phyloP scores from a whole-genome alignment of 2,329 filamentous ascomycete genomes.

The Arthrobotrys entomopaga region DNA sequence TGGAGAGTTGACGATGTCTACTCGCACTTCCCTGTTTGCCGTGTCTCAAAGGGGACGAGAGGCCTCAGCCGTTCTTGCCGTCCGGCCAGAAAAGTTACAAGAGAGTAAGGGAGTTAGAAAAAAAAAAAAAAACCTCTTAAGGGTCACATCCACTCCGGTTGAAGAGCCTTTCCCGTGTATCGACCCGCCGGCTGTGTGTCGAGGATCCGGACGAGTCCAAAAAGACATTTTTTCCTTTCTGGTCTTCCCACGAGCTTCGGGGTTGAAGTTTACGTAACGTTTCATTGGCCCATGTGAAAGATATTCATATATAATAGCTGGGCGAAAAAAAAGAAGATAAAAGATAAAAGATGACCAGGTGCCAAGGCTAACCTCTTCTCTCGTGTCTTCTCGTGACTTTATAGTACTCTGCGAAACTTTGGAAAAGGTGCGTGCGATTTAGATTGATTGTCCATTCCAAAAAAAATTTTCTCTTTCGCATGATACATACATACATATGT shows the following conservation, averaged over 20 bases:
- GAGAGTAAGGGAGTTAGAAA: conserved; percentile 6
- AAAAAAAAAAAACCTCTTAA: conserved; percentile 10
- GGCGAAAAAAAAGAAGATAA: not conserved
- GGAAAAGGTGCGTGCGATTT: conserved; percentile 44
- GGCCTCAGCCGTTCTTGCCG: conserved; percentile 55
- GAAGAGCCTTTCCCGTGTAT: conserved; percentile 27
- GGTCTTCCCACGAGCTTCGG: conserved; percentile 9
- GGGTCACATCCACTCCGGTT: conserved; percentile 14
- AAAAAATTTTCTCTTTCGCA: not conserved
- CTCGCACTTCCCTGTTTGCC: conserved; percentile 47
- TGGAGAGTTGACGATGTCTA: conserved; percentile 30
- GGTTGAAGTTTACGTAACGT: conserved; percentile 40
- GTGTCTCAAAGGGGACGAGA: conserved; percentile 51
- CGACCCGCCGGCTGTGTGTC: conserved; percentile 8
- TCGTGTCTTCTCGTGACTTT: conserved; percentile 17
- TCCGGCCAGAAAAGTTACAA: conserved; percentile 21
- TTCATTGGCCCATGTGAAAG: conserved; percentile 20
- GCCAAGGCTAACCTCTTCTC: conserved; percentile 29
- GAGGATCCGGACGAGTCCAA: not conserved
- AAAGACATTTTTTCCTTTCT: too few species aligned
- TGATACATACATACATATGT: not conserved
- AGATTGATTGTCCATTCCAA: not conserved
- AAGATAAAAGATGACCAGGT: conserved; percentile 8
- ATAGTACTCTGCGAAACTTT: conserved; percentile 52
- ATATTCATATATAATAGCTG: not conserved